Evolutionary conservation across 495 filamentous ascomycete genomes (phyloP).

Genomic region (Penicilliopsis zonata): DNA sequence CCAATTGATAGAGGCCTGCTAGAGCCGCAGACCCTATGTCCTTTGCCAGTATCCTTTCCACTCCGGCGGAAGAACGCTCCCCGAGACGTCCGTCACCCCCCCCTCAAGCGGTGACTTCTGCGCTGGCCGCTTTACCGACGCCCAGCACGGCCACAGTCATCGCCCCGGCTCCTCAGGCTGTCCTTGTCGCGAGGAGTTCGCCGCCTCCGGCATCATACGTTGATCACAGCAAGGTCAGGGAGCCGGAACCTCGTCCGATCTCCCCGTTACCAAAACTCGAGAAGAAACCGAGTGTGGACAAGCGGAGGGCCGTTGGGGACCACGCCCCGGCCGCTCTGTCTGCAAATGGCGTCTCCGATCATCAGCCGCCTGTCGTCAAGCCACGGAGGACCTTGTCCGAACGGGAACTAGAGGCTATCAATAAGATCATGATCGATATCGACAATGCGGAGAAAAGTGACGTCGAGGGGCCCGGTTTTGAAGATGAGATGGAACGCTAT

Average conservation of each 20-base stretch:
- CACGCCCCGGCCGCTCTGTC: slow-evolving; percentile 32
- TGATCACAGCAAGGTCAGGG: slow-evolving; percentile 14
- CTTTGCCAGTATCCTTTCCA: slow-evolving; percentile 79
- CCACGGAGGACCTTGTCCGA: slow-evolving; percentile 39
- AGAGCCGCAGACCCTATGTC: slow-evolving; percentile 78
- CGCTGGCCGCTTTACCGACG: too few species aligned
- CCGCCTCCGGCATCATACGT: slow-evolving; percentile 7
- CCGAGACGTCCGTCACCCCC: slow-evolving; percentile 29
- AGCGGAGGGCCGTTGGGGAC: slow-evolving; percentile 22
- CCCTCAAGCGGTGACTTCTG: too few species aligned
- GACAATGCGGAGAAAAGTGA: slow-evolving; percentile 57
- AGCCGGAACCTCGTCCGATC: slow-evolving; percentile 15
- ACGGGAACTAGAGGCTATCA: slow-evolving; percentile 58
- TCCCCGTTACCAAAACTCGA: slow-evolving; percentile 18
- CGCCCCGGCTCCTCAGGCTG: slow-evolving; percentile 4
- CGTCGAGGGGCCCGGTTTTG: slow-evolving; percentile 51
- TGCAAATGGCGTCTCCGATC: slow-evolving; percentile 20
- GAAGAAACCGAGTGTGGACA: slow-evolving; percentile 15
- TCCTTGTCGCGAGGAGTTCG: too few species aligned
- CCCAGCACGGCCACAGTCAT: slow-evolving; percentile 14
- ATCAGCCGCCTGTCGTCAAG: slow-evolving; percentile 15
- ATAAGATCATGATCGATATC: slow-evolving; percentile 49
- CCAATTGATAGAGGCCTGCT: slow-evolving; percentile 39
- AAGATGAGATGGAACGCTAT: slow-evolving; percentile 43
- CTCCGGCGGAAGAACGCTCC: slow-evolving; percentile 48